phyloP scores from a whole-genome alignment of 345 rosid genomes.

The Hevea brasiliensis region DNA sequence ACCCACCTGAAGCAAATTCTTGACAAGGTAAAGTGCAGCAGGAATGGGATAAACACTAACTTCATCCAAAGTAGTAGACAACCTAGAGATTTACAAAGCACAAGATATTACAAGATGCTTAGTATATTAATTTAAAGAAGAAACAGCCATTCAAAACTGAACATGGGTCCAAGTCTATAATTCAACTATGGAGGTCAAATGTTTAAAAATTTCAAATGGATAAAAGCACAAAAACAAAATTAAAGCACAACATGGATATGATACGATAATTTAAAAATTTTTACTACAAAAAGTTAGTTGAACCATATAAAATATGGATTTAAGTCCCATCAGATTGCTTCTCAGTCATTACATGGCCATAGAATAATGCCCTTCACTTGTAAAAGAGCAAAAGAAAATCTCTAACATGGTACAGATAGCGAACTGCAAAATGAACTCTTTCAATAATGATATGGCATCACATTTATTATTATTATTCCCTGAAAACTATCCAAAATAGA shows the following conservation, averaged over 20 bases:
- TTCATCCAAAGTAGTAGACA: constrained; percentile 84
- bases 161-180: neutral
- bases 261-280: too few species aligned
- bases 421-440: neutral
- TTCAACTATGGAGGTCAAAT: neutral
- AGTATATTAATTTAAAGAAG: neutral
- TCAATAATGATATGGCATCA: neutral
- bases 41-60: constrained; percentile 90
- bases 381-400: neutral
- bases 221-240: neutral
- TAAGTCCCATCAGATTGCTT: neutral
- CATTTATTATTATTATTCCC: neutral
- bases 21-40: constrained; percentile 88
- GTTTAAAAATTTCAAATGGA: neutral
- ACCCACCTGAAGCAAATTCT: constrained; percentile 91
- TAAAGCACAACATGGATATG: neutral
- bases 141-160: neutral
- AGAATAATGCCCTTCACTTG: neutral
- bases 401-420: neutral
- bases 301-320: neutral
- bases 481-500: neutral
- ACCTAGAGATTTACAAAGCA: constrained; percentile 42
- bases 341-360: neutral
- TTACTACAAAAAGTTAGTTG: neutral
- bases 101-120: neutral